phyloP scores from a whole-genome alignment of 2,329 filamentous ascomycete species.

The Knufia petricola region DNA sequence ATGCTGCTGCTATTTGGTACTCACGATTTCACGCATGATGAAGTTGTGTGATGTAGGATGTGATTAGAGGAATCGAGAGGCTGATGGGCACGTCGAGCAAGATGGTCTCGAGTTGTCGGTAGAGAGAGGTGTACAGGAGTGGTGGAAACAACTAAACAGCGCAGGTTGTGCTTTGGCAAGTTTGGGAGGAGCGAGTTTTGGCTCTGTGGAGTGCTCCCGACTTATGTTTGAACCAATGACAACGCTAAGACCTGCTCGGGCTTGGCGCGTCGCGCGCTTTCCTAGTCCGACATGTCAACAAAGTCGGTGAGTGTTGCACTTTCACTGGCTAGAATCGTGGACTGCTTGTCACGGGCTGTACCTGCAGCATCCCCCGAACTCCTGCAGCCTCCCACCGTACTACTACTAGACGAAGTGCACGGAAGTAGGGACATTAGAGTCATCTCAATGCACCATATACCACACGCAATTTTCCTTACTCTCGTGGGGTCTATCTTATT shows the following conservation, averaged over 20 bases:
- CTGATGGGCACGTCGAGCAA: constrained; percentile 1
- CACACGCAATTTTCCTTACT: no score
- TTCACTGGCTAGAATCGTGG: background rate
- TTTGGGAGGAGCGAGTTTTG: background rate
- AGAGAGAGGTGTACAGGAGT: constrained; percentile 9
- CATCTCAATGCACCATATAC: no score
- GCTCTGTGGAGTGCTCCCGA: background rate
- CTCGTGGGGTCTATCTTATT: no score
- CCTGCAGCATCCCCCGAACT: background rate
- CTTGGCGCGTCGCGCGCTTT: constrained; percentile 6
- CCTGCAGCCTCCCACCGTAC: constrained; percentile 7
- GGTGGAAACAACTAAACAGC: constrained; percentile 5
- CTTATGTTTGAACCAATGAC: constrained; percentile 5
- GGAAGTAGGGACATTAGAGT: no score
- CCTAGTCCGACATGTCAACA: background rate
- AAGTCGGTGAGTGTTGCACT: constrained; percentile 5
- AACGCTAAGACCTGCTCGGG: background rate
- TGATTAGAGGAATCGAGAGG: constrained; percentile 7
- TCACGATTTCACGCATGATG: constrained; percentile 68
- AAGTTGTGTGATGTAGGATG: constrained; percentile 19
- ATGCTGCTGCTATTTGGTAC: constrained; percentile 32
- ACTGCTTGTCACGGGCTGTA: background rate
- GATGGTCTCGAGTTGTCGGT: constrained; percentile 4
- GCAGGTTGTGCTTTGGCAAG: constrained; percentile 3
- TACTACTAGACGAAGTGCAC: no score